Conservation (phyloP, 208 protist genomes). For the Wallacemonas sp. region DNA sequence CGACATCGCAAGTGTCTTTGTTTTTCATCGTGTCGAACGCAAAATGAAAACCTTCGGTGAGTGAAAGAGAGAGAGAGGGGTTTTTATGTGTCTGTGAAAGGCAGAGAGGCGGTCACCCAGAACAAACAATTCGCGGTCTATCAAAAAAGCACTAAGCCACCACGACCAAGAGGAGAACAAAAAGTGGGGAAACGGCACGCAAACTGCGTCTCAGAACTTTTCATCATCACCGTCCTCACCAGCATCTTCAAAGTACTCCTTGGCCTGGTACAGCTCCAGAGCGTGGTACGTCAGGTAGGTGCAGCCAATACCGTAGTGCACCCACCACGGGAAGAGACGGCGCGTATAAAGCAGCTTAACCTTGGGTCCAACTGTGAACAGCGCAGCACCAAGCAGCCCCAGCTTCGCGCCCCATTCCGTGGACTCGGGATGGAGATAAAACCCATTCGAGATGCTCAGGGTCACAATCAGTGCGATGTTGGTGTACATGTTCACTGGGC, state of each 20-base stretch:
- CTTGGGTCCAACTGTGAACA: slow-evolving; percentile 57
- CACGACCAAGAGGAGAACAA: background rate
- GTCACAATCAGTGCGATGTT: slow-evolving; percentile 50
- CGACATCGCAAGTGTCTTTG: background rate
- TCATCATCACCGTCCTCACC: slow-evolving; percentile 60
- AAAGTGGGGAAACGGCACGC: background rate
- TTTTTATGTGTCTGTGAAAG: too few relatives aligned
- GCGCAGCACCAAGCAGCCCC: slow-evolving; percentile 42
- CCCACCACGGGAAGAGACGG: slow-evolving; percentile 58
- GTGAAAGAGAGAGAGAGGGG: background rate
- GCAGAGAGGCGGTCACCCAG: too few relatives aligned
- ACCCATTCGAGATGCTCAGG: slow-evolving; percentile 57
- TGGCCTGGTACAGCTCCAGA: slow-evolving; percentile 37
- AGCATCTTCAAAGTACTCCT: slow-evolving; percentile 72
- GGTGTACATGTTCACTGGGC: slow-evolving; percentile 61
- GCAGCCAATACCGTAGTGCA: slow-evolving; percentile 66
- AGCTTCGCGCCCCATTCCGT: slow-evolving; percentile 57
- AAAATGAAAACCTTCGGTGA: background rate
- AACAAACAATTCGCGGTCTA: too few relatives aligned
- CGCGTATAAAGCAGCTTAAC: slow-evolving; percentile 58
- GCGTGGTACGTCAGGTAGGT: slow-evolving; percentile 71
- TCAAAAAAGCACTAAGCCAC: background rate
- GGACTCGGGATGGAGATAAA: slow-evolving; percentile 30
- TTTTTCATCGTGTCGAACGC: background rate
- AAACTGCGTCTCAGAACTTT: too few relatives aligned